These are phyloP conservation scores for Coemansia sp. DNA, from an alignment of 192 early-diverging fungal species.

Conservation along the genomic window DNA sequence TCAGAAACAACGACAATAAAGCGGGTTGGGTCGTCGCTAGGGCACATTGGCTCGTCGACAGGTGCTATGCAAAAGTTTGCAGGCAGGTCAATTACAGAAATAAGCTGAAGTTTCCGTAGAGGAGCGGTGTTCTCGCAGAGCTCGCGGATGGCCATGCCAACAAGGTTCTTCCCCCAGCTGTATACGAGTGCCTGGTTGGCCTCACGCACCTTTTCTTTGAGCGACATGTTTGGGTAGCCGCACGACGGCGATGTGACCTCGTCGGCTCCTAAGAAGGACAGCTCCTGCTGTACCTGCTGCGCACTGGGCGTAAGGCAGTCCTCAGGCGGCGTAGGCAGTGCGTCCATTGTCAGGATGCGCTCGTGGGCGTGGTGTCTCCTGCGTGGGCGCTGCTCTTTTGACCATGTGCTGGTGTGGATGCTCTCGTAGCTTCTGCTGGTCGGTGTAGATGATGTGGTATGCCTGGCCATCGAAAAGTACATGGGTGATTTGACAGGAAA, in stretches of 20 bases:
- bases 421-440: conserved; percentile 10
- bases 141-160: conserved; percentile 31
- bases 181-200: conserved; percentile 43
- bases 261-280: conserved; percentile 16
- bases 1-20: conserved; percentile 42
- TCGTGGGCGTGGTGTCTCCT: conserved; percentile 1
- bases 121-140: conserved; percentile 19
- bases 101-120: conserved; percentile 8
- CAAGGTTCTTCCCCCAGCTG: conserved; percentile 41
- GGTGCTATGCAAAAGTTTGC: conserved; percentile 47
- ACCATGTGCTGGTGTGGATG: conserved; percentile 10
- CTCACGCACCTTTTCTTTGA: conserved; percentile 39
- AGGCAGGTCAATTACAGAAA: conserved; percentile 43
- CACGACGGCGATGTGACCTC: conserved; percentile 20
- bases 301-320: conserved; percentile 9
- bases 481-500: neutral
- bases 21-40: conserved; percentile 39
- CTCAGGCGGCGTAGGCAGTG: conserved; percentile 33
- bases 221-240: conserved; percentile 22
- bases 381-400: conserved; percentile 1
- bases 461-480: conserved; percentile 15
- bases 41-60: conserved; percentile 40
- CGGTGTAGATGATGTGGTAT: conserved; percentile 8
- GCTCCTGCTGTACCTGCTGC: conserved; percentile 5
- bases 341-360: neutral